Evolutionary conservation across 768 basidiomycete species (phyloP), one percentile per base, ranked within the genome.

Genomic region (Kwoniella dendrophila): DNA sequence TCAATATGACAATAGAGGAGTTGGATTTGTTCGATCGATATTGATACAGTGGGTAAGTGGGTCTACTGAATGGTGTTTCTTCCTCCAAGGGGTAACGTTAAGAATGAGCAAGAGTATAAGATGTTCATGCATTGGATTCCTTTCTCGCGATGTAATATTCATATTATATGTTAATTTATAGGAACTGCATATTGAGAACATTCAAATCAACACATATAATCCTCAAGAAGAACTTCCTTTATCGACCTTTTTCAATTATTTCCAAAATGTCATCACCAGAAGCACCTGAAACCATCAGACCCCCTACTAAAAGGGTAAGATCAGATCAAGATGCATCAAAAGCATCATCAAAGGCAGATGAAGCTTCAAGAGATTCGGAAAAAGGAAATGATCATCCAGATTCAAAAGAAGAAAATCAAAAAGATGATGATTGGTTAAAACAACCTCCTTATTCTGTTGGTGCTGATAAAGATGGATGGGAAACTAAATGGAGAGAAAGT

Each of bases 301-400:
- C 71, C n/a, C 56, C 63, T 30, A 41, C 66, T 33, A 72, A 72
- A 36, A 66, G 71, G 5, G 48, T 72, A n/a, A 36, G 71, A 58
- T 67, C 68, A 16, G 71, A 72, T 50, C 60, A 72, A 26, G 70
- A 72, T 51, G 67, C 69, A 38, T 72, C 70, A 30, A 69, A 72
- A 43, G 63, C 48, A 4, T 56, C 51, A 2, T 57, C 54, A 30
- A 69, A 72, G 50, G 59, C 64, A 12, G 20, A 22, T 22, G 69
- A 71, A 49, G 55, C 56, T 11, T 26, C 30, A 32, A 55, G 33
- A 34, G 41, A 43, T 20, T 14, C 12, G 12, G 41, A 43, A 20
- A 51, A n/a, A 18, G 55, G 67, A 22, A 50, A 55, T 3, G 36
- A 55, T n/a, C n/a, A n/a, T n/a, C n/a, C n/a, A 36, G 64, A 68